Percentiles rank a stretch among this genome's conserved stretches.
phyloP scores from a whole-genome alignment of 1,284 basidiomycete genomes.

The Spongiforma sp. region DNA sequence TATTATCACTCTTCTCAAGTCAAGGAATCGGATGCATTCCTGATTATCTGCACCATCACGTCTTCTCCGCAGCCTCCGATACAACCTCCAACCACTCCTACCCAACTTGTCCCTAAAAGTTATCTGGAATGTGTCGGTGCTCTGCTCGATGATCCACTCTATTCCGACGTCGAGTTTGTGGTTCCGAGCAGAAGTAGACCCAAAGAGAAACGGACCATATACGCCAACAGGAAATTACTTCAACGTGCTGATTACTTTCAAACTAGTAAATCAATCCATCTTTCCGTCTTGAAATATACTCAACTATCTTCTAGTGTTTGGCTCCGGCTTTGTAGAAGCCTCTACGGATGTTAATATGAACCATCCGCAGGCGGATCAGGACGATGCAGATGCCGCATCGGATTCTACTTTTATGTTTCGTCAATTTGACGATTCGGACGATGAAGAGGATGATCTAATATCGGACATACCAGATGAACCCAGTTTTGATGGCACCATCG shows the following conservation, averaged over 20 bases:
- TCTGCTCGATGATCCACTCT: constrained; percentile 79
- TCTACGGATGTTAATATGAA: constrained; percentile 28
- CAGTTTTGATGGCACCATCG: constrained; percentile 33
- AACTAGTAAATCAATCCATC: constrained; percentile 49
- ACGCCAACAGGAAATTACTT: constrained; percentile 73
- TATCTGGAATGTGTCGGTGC: constrained; percentile 73
- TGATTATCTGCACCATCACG: constrained; percentile 82
- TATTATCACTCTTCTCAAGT: constrained; percentile 67
- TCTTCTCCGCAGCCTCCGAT: constrained; percentile 64
- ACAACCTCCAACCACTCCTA: constrained; percentile 48
- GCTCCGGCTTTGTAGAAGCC: constrained; percentile 68
- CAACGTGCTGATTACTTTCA: constrained; percentile 78
- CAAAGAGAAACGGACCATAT: constrained; percentile 54
- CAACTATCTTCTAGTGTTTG: constrained; percentile 60
- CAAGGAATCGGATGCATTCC: constrained; percentile 66
- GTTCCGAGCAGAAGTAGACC: constrained; percentile 56
- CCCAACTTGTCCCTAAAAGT: constrained; percentile 62
- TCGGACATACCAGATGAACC: constrained; percentile 36
- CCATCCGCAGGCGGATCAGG: constrained; percentile 21
- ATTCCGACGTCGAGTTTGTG: constrained; percentile 84
- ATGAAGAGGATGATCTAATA: constrained; percentile 52
- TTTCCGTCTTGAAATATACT: constrained; percentile 2
- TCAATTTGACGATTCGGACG: constrained; percentile 66
- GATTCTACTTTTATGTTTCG: constrained; percentile 34
- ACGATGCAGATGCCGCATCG: constrained; percentile 32